phyloP scores from a whole-genome alignment of 257 asterid genomes.

The Rubia yunnanensis region DNA sequence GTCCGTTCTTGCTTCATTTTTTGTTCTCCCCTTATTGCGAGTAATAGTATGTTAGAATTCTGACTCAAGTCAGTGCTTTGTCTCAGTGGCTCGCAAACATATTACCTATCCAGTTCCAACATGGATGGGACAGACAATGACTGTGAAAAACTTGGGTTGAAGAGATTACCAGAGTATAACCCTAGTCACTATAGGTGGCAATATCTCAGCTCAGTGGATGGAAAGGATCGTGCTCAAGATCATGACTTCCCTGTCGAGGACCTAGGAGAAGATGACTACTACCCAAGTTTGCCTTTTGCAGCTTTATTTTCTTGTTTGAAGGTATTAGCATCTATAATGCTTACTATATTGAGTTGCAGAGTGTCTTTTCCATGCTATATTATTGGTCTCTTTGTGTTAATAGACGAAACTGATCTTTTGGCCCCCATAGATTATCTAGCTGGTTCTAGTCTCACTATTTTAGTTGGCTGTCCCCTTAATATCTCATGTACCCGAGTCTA shows the following conservation, averaged over 20 bases:
- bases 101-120: constrained; percentile 68
- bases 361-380: background rate
- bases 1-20: background rate
- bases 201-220: constrained; percentile 49
- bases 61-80: constrained; percentile 22
- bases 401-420: no score
- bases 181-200: constrained; percentile 64
- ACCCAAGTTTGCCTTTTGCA: constrained; percentile 88
- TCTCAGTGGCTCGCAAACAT: constrained; percentile 75
- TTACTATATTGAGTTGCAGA: background rate
- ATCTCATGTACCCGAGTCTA: background rate
- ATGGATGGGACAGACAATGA: constrained; percentile 57
- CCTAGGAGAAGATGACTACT: constrained; percentile 77
- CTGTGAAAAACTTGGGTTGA: constrained; percentile 82
- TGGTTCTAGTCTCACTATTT: background rate
- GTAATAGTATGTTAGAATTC: constrained; percentile 6
- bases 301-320: constrained; percentile 87
- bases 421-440: background rate
- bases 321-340: constrained; percentile 29
- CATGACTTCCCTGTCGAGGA: constrained; percentile 66
- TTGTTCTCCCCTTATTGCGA: background rate
- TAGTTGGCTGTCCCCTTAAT: background rate
- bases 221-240: constrained; percentile 33
- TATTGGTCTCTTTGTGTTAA: background rate
- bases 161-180: constrained; percentile 57